phyloP scores from a whole-genome alignment of 805 yeast species.

The Yarrowia sp. region DNA sequence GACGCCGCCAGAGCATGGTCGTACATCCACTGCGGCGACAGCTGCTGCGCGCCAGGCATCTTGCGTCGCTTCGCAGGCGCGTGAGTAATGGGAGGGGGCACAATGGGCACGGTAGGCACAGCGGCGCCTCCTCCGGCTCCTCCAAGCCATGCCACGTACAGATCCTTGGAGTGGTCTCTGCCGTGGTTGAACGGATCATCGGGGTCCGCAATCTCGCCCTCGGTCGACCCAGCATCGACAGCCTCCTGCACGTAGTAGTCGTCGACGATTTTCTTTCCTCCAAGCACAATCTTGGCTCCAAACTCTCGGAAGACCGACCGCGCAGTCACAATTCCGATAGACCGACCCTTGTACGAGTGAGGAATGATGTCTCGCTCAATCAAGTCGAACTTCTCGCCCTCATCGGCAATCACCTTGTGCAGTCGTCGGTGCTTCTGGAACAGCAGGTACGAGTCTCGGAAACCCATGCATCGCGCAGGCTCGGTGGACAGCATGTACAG shows the following conservation, averaged over 20 bases:
- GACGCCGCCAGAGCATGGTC: constrained; percentile 80
- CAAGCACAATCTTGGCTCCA: constrained; percentile 78
- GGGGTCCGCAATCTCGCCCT: constrained; percentile 72
- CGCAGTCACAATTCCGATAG: constrained; percentile 88
- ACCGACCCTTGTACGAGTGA: constrained; percentile 83
- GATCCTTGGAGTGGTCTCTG: constrained; percentile 47
- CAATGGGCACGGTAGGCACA: constrained; percentile 23
- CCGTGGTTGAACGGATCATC: constrained; percentile 49
- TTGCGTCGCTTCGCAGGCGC: constrained; percentile 10
- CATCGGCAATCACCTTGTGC: constrained; percentile 68
- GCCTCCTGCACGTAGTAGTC: constrained; percentile 78
- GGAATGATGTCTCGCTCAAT: constrained; percentile 81
- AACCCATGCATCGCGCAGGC: constrained; percentile 92
- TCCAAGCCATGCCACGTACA: constrained; percentile 56
- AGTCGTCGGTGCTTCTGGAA: constrained; percentile 82
- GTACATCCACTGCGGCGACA: constrained; percentile 65
- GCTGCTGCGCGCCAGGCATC: constrained; percentile 28
- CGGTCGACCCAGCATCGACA: constrained; percentile 55
- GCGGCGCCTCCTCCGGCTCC: constrained; percentile 41
- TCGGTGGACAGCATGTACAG: constrained; percentile 91
- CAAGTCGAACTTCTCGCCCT: constrained; percentile 77
- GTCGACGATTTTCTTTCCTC: constrained; percentile 78
- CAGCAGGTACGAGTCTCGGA: constrained; percentile 83
- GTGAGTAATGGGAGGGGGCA: constrained; percentile 36
- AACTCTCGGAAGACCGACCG: constrained; percentile 85